These are phyloP conservation scores for Lolium perenne DNA, from an alignment of 176 grass and related monocot species.

Conservation along the genomic window DNA sequence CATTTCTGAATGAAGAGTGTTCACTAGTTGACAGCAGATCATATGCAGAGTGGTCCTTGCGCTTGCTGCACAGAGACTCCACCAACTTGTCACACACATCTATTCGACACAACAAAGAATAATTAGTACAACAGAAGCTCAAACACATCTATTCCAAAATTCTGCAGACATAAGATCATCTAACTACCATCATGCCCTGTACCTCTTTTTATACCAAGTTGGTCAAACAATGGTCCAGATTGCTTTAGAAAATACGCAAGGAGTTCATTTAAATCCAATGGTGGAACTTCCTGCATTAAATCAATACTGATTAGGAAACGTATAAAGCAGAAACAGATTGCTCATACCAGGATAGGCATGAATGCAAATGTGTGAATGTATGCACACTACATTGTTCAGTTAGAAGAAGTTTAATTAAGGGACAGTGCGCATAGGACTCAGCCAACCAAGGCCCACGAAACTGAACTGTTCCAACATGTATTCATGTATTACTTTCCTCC, in stretches of 20 bases:
- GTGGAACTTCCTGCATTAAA: conserved; percentile 73
- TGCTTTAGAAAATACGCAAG: conserved; percentile 91
- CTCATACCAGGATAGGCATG: not conserved
- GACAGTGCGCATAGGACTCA: not conserved
- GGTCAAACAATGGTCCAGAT: conserved; percentile 87
- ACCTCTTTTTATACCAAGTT: conserved; percentile 95
- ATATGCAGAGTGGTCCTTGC: conserved; percentile 58
- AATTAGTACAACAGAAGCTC: conserved; percentile 28
- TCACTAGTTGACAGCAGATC: conserved; percentile 47
- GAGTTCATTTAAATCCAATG: conserved; percentile 81
- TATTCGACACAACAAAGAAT: conserved; percentile 45
- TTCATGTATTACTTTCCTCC: not conserved
- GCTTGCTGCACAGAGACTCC: conserved; percentile 71
- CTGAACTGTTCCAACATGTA: not conserved
- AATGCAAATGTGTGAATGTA: not conserved
- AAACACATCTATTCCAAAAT: conserved; percentile 16
- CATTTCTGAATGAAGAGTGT: conserved; percentile 52
- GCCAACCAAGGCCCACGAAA: conserved; percentile 12
- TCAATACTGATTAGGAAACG: conserved; percentile 34
- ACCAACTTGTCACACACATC: conserved; percentile 79
- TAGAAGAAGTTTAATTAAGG: not conserved
- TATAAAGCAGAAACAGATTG: conserved; percentile 21
- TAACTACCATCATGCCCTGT: conserved; percentile 34
- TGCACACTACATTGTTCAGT: not conserved
- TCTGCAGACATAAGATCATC: not conserved